These are phyloP conservation scores for Penicillium desertorum DNA, from an alignment of 495 filamentous ascomycete genomes.

Conservation along the genomic window DNA sequence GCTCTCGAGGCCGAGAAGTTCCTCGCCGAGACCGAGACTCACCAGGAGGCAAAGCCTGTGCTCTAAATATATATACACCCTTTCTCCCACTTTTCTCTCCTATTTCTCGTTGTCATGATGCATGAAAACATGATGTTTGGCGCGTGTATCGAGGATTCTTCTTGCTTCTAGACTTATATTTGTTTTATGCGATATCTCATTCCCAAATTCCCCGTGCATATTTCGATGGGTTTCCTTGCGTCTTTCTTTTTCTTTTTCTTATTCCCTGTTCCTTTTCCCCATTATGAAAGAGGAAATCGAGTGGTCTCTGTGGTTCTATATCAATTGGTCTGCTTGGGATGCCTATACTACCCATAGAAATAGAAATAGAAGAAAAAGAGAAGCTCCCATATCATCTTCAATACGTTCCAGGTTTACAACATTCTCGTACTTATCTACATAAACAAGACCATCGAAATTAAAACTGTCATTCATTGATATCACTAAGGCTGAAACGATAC, in stretches of 20 bases:
- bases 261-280: conserved; percentile 11
- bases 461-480: not conserved
- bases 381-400: not conserved
- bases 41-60: conserved; percentile 45
- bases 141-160: conserved; percentile 7
- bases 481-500: conserved; percentile 9
- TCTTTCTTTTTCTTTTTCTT: conserved; percentile 18
- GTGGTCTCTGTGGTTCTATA: conserved; percentile 17
- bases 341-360: conserved; percentile 25
- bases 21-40: conserved; percentile 69
- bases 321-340: conserved; percentile 18
- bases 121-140: conserved; percentile 9
- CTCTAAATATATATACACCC: conserved; percentile 45
- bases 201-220: conserved; percentile 23
- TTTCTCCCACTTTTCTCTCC: conserved; percentile 2
- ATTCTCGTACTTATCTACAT: not conserved
- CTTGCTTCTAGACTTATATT: conserved; percentile 20
- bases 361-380: conserved; percentile 25
- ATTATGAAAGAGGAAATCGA: conserved; percentile 11
- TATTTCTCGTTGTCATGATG: conserved; percentile 16
- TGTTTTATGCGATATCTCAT: conserved; percentile 15
- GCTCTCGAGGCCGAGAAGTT: conserved; percentile 94
- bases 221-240: conserved; percentile 18
- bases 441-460: not conserved
- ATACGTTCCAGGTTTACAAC: not conserved